These are phyloP conservation scores for Blastocystis sp. DNA, from an alignment of 352 stramenopile genomes.

Conservation along the genomic window DNA sequence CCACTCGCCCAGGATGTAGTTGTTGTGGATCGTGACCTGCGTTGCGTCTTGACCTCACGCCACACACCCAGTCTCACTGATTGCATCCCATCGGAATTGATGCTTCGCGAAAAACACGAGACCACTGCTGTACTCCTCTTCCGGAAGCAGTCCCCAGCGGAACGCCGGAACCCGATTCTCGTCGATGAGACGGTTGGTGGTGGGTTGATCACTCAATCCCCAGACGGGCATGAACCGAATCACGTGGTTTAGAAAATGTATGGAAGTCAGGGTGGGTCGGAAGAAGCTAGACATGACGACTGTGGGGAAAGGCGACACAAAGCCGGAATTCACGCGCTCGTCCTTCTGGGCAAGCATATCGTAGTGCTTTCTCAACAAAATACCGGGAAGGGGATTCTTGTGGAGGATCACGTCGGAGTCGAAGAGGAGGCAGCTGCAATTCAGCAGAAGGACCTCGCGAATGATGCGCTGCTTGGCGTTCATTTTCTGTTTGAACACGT, in stretches of 20 bases:
- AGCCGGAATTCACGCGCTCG: slow-evolving; percentile 21
- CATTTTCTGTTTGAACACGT: slow-evolving; percentile 39
- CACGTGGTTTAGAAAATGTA: slow-evolving; percentile 35
- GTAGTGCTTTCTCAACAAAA: neutral
- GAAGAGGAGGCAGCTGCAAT: slow-evolving; percentile 48
- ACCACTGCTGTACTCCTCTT: slow-evolving; percentile 16
- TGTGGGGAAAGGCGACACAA: slow-evolving; percentile 28
- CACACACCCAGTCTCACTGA: neutral
- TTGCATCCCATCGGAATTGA: slow-evolving; percentile 54
- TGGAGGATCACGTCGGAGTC: slow-evolving; percentile 60
- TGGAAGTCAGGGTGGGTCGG: slow-evolving; percentile 29
- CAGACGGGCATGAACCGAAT: neutral
- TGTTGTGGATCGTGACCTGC: slow-evolving; percentile 61
- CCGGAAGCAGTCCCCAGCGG: slow-evolving; percentile 43
- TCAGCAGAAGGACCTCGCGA: slow-evolving; percentile 22
- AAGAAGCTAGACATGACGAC: slow-evolving; percentile 5
- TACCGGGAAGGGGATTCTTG: slow-evolving; percentile 29
- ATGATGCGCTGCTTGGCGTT: slow-evolving; percentile 50
- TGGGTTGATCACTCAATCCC: slow-evolving; percentile 40
- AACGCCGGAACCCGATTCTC: slow-evolving; percentile 4
- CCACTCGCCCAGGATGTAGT: slow-evolving; percentile 23
- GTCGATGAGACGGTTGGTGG: neutral
- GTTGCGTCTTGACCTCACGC: neutral
- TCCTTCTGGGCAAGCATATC: slow-evolving; percentile 56
- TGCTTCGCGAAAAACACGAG: slow-evolving; percentile 35